Conservation (phyloP, 2,329 filamentous ascomycete species). For the Diaporthe destruens region DNA sequence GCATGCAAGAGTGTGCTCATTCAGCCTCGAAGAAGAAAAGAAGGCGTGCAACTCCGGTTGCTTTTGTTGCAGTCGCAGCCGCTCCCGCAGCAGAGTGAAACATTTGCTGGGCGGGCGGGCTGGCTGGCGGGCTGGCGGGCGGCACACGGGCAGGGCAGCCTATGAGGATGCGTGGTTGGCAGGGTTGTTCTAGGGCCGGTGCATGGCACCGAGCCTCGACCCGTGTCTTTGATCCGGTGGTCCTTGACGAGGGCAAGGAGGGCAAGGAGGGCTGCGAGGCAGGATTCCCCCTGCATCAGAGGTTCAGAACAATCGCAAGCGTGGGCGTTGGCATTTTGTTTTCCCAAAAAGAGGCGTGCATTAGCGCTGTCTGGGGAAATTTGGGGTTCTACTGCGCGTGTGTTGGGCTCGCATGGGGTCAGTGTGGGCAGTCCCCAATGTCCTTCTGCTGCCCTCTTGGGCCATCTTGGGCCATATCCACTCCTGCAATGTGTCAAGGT, state of each 20-base stretch:
- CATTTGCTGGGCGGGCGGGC: slow-evolving; percentile 24
- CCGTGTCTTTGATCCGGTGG: slow-evolving; percentile 26
- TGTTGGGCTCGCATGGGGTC: slow-evolving; percentile 18
- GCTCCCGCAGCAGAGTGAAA: slow-evolving; percentile 29
- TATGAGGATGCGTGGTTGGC: background rate
- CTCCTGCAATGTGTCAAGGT: slow-evolving; percentile 20
- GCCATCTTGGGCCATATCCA: no score
- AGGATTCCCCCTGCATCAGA: slow-evolving; percentile 27
- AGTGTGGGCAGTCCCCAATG: no score
- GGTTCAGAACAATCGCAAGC: background rate
- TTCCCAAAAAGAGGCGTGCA: slow-evolving; percentile 21
- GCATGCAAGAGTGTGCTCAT: background rate
- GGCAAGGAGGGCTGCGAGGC: background rate
- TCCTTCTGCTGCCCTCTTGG: no score
- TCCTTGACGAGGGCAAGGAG: background rate
- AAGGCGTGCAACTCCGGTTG: background rate
- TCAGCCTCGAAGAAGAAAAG: slow-evolving; percentile 10
- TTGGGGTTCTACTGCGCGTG: slow-evolving; percentile 33
- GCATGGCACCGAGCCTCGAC: slow-evolving; percentile 1
- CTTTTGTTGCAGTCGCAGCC: slow-evolving; percentile 24
- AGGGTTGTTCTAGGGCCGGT: background rate
- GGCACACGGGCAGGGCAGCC: slow-evolving; percentile 30
- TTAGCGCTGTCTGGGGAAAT: slow-evolving; percentile 38
- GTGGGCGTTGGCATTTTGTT: background rate
- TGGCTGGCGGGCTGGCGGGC: background rate